Percentiles rank a stretch among this genome's conserved stretches.
phyloP scores from a whole-genome alignment of 139 green algal species.

The Picochlorum sp. region DNA sequence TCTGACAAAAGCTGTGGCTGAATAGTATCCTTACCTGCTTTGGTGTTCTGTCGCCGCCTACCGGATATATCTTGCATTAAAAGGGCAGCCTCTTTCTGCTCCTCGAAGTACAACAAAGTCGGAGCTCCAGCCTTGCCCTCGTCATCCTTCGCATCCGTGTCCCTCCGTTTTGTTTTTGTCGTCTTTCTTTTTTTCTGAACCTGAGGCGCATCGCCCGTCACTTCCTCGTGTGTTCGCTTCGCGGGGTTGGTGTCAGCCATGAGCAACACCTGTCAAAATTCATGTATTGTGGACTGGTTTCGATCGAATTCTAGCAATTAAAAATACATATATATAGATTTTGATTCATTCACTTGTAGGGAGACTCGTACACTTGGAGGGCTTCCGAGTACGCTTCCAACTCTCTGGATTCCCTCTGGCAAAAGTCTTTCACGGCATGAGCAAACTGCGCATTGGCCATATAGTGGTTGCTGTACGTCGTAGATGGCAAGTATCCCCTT shows the following conservation, averaged over 20 bases:
- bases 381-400: slow-evolving; percentile 44
- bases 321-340: neutral
- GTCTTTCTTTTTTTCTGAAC: no score
- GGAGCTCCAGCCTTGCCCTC: neutral
- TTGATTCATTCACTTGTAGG: slow-evolving; percentile 38
- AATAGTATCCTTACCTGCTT: neutral
- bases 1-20: neutral
- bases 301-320: neutral
- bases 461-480: slow-evolving; percentile 75
- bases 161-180: neutral
- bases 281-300: no score
- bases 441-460: slow-evolving; percentile 50
- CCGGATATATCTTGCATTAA: neutral
- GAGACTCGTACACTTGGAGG: slow-evolving; percentile 33
- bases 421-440: slow-evolving; percentile 4
- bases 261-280: no score
- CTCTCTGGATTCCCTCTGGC: slow-evolving; percentile 37
- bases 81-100: neutral
- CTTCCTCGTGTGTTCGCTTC: no score
- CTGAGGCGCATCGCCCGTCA: no score
- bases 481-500: slow-evolving; percentile 75
- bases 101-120: neutral
- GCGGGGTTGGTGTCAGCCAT: no score
- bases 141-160: neutral
- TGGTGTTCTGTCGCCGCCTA: neutral